Evolutionary conservation across 2,329 filamentous ascomycete species (phyloP), one percentile per base, ranked within the genome.

Genomic region (Ampelomyces quisqualis): DNA sequence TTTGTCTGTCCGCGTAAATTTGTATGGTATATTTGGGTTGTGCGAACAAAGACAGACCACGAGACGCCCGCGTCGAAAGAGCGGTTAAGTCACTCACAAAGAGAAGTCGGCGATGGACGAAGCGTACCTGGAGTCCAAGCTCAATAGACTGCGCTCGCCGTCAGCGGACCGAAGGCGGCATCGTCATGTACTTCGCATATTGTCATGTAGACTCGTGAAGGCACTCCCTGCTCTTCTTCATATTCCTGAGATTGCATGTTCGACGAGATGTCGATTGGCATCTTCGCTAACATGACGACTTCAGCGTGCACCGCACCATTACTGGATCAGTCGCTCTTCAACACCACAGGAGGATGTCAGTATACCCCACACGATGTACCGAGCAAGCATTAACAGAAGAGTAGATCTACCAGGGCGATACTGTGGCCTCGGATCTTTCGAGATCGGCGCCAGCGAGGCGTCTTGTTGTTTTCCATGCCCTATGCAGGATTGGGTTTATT

Each of bases 401-500:
- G n/a, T 26, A 78, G 75, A 74, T 54, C 53, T 71, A 31, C 43
- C 58, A 11, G 75, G 75, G 40, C 75, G 82, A 48, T 75, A 80
- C 56, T 85, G 75, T 64, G 70, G 75, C 26, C 39, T 59, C 1
- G 47, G 73, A 14, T 44, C 69, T 2, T 49, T 76, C 22, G 60
- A 71, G 8, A 64, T 70, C 13, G 73, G 73, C n/a, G 29, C 24
- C 7, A 24, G 13, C 13, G 21, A 34, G 31, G 51, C 80, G 11
- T 75, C 72, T 30, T 95, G 90, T 67, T 95, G 90, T 64, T 70
- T 95, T 36, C 90, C 90, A 45, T 96, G 90, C 65, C 90, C 90
- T 9, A 76, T 88, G 60, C 82, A 85, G 15, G 79, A 89, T 45
- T 95, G 86, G 86, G 69, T 77, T 39, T 82, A 81, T 56, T 69